Base-by-base conservation (phyloP, 495 filamentous ascomycete species). In the Podospora tetraspora region DNA sequence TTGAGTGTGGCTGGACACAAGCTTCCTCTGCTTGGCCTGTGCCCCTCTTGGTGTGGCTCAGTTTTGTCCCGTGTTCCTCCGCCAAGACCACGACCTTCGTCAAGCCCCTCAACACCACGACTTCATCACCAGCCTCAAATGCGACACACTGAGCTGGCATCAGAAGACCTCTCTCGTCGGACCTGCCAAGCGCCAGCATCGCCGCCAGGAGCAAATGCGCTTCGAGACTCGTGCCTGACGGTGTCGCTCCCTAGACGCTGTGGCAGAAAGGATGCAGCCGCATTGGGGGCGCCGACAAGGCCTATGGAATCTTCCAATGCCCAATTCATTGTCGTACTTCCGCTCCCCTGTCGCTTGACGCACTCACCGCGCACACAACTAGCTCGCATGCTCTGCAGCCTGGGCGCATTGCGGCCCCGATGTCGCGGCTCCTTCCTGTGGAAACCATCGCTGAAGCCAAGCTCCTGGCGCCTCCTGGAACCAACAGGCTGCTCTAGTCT, bases 391-490 rank as follows among this genome's bases (percentile, higher is more conserved):
- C 13, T 43, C 3, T 16, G 13, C 13, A 19, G 34, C 13, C 34
- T 5, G 13, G 34, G 34, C 34, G 13, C 34, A 19, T 19, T 43
- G 13, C 34, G 13, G 34, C 34, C 6, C 13, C 34, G 13, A 43
- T 43, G 32, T 16, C 34, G 34, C 34, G 4, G 16, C 34, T 43
- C 13, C 34, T 43, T 43, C 34, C 5, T 4, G 13, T 4, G 13
- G 13, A 16, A 19, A 43, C 4, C 34, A 43, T 43, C 13, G 34
- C 13, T 19, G 13, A 43, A 43, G 34, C 34, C 3, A 62, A 27
- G n/a, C 43, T 30, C 43, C 43, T n/a, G 34, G 63, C 63, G 63
- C 11, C 24, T 65, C 37, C 24, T 65, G 63, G 63, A 65, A 58
- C 63, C 63, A 65, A 65, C 63, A 57, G 1, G 6, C 16, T 19